Conservation (phyloP, 2,329 filamentous ascomycete species). For the Microcera coccophila region DNA sequence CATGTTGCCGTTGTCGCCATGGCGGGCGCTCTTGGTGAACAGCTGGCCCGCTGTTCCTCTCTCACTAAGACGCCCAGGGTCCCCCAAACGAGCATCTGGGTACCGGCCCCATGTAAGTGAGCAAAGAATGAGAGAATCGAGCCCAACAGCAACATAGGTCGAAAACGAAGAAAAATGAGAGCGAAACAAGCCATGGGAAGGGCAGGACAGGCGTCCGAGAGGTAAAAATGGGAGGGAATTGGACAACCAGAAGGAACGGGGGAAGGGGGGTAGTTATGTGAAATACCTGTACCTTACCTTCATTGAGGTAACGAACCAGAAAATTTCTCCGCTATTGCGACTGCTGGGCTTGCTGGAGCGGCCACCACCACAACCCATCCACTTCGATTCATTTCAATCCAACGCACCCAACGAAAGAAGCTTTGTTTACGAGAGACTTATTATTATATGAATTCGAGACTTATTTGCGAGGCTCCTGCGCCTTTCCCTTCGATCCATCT, state of each 20-base stretch:
- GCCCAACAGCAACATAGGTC: conserved; percentile 20
- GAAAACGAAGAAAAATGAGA: conserved; percentile 10
- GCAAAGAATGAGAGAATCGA: conserved; percentile 11
- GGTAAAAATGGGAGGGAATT: conserved; percentile 26
- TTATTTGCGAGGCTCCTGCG: too few species aligned
- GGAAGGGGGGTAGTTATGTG: conserved; percentile 38
- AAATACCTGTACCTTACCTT: conserved; percentile 27
- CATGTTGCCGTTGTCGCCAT: conserved; percentile 8
- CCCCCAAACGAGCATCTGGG: conserved; percentile 23
- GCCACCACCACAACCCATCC: not conserved
- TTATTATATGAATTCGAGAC: too few species aligned
- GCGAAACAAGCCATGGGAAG: conserved; percentile 11
- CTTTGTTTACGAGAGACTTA: not conserved
- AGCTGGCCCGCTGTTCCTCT: not conserved
- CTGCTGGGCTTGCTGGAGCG: conserved; percentile 1
- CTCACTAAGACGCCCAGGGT: conserved; percentile 11
- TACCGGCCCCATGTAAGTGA: conserved; percentile 26
- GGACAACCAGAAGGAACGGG: conserved; percentile 31
- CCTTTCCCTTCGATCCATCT: too few species aligned
- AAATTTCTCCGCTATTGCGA: conserved; percentile 15
- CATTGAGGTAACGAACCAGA: conserved; percentile 15
- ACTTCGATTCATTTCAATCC: not conserved
- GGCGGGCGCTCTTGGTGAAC: not conserved
- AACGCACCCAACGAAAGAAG: not conserved
- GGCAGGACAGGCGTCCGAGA: conserved; percentile 18